Evolutionary conservation across 768 basidiomycete species (phyloP), one percentile per base, ranked within the genome.

Genomic region (Pleurotus sapidus): DNA sequence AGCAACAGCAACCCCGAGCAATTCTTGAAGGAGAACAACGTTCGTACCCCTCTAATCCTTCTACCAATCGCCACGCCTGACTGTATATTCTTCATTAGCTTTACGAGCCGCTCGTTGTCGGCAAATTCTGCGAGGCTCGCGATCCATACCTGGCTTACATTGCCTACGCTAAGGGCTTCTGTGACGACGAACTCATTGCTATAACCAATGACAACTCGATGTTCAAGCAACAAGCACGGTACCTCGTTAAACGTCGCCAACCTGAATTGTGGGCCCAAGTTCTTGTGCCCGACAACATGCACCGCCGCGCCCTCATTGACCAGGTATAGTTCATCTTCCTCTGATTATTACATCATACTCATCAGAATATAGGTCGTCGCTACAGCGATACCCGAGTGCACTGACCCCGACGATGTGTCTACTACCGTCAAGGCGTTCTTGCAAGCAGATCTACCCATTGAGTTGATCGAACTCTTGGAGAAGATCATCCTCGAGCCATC

Each of bases 151-250:
- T 99, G 58, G 97, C 97, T 20, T 99, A 96, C 75, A 98, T 99
- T 64, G 97, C 97, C 0, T 99, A 98, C 68, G 97, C 97, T 38
- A 98, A 98, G 70, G 97, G 97, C 57, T 90, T 98, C 73, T 99
- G 97, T 68, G 97, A 99, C 62, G 94, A 98, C 4, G 97, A 99
- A 72, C 83, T 99, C 59, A 95, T 99, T 67, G 72, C 85, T 18
- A 96, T 99, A 70, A 98, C 97, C 48, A 98, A 98, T 68, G 95
- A 96, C 63, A 99, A 99, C 77, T 88, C 95, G 11, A 99, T 99
- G 97, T 99, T 95, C 84, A 99, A 98, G 75, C 96, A 99, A 67
- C 97, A 98, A 73, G 93, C 97, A 53, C 89, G 97, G 25, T 99
- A 99, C 74, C 85, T 99, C 57, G 92, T 98, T 68, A 97, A 95